Evolutionary conservation across 2,329 filamentous ascomycete genomes (phyloP).

Genomic region (Cladosporium sp.): DNA sequence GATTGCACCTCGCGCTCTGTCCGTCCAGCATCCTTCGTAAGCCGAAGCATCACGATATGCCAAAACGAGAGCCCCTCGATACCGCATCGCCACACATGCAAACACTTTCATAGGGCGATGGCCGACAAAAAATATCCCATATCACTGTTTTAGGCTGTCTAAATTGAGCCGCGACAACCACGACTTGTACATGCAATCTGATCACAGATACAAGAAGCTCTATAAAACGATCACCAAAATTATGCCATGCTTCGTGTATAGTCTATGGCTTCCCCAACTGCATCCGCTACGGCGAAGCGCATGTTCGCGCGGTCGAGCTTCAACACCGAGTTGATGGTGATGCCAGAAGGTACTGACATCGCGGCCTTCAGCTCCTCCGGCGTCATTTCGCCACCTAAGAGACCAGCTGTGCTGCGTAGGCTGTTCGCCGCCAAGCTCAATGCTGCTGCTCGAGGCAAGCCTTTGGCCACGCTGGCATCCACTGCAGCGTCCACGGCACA

Average conservation of each 20-base stretch:
- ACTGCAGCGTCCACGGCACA: constrained; percentile 31
- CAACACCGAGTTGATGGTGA: constrained; percentile 31
- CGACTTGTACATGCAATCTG: not conserved
- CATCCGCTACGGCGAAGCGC: constrained; percentile 23
- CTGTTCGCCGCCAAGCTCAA: constrained; percentile 27
- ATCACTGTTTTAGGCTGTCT: too few relatives aligned
- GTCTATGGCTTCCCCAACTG: constrained; percentile 24
- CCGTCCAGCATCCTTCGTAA: not conserved
- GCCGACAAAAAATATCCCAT: too few relatives aligned
- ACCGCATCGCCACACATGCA: not conserved
- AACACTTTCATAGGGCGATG: too few relatives aligned
- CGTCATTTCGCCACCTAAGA: constrained; percentile 30
- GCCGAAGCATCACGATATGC: not conserved
- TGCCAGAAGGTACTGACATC: constrained; percentile 32
- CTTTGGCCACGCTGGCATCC: constrained; percentile 32
- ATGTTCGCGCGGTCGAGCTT: constrained; percentile 25
- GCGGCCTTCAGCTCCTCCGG: constrained; percentile 32
- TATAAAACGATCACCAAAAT: not conserved
- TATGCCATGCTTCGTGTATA: constrained; percentile 26
- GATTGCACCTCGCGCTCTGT: not conserved
- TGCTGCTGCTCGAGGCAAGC: constrained; percentile 28
- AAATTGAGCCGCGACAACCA: not conserved
- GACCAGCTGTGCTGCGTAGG: constrained; percentile 27
- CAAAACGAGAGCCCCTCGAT: not conserved
- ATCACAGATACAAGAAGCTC: not conserved